phyloP scores from a whole-genome alignment of 495 filamentous ascomycete genomes.

The Chaetomium cochliodes region DNA sequence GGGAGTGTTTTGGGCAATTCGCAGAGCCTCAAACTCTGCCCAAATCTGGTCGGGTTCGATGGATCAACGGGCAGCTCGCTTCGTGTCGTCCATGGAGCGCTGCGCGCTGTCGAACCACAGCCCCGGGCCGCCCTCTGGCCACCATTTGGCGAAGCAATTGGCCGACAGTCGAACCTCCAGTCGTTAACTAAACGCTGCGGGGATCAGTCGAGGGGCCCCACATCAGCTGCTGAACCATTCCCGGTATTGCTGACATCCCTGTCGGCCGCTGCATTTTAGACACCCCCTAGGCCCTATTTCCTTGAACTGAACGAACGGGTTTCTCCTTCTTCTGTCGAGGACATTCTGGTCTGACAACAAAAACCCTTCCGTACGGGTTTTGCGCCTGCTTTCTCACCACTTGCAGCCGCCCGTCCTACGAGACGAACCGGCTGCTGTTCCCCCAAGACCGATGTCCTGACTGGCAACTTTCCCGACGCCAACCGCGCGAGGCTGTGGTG shows the following conservation, averaged over 20 bases:
- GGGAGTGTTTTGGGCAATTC: not conserved
- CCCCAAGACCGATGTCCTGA: slow-evolving; percentile 15
- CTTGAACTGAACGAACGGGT: not conserved
- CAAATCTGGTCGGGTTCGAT: not conserved
- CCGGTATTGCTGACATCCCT: slow-evolving; percentile 6
- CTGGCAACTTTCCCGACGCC: not conserved
- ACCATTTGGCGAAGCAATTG: not conserved
- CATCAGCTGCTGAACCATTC: not conserved
- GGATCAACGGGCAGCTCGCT: not conserved
- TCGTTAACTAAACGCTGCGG: too few relatives aligned
- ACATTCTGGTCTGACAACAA: not conserved
- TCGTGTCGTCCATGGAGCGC: not conserved
- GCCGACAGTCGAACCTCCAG: not conserved
- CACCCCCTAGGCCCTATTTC: not conserved
- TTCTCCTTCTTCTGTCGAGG: not conserved
- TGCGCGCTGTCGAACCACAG: slow-evolving; percentile 20
- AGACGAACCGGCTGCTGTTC: not conserved
- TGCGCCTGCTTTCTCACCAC: not conserved
- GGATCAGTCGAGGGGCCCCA: not conserved
- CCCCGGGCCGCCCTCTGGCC: slow-evolving; percentile 16
- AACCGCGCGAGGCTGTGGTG: slow-evolving; percentile 18
- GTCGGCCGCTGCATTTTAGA: not conserved
- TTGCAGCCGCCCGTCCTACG: not conserved
- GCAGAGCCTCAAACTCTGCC: too few relatives aligned
- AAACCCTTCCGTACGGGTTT: too few relatives aligned